These are phyloP conservation scores for Vitis riparia DNA, from an alignment of 164 flowering plant species.

Conservation along the genomic window DNA sequence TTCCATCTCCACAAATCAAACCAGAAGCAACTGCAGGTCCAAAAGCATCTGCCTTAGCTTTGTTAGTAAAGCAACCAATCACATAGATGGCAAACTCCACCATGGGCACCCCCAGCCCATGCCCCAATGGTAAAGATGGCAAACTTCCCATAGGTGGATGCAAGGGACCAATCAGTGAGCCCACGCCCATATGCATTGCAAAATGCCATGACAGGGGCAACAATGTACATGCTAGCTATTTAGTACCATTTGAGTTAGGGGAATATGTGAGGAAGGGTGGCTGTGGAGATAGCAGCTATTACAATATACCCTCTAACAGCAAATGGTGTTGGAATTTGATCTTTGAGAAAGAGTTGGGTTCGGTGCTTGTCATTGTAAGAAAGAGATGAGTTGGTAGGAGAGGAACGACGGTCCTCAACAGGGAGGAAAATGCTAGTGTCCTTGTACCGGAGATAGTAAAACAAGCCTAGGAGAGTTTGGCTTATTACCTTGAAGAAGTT, in stretches of 20 bases:
- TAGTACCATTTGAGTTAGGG: constrained; percentile 48
- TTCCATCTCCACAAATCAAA: constrained; percentile 15
- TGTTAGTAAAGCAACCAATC: background rate
- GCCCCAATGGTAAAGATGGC: constrained; percentile 49
- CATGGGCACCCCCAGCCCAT: constrained; percentile 48
- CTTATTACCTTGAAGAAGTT: constrained; percentile 44
- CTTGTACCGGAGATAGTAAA: constrained; percentile 16
- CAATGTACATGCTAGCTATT: constrained; percentile 31
- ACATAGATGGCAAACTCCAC: constrained; percentile 18
- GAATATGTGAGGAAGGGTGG: constrained; percentile 40
- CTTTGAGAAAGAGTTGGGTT: constrained; percentile 35
- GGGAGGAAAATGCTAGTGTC: constrained; percentile 10
- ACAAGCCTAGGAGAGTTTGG: constrained; percentile 25
- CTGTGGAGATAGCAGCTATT: constrained; percentile 32
- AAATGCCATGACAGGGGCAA: constrained; percentile 49
- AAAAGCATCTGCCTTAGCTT: constrained; percentile 9
- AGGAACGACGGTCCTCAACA: constrained; percentile 5
- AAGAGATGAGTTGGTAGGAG: constrained; percentile 4
- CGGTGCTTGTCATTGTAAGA: constrained; percentile 33
- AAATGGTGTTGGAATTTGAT: constrained; percentile 37
- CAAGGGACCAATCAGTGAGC: constrained; percentile 55
- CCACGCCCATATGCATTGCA: constrained; percentile 62
- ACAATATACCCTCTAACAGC: constrained; percentile 28
- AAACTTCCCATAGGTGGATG: constrained; percentile 48
- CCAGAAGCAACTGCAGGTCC: constrained; percentile 13